Base-by-base conservation (phyloP, 2,329 filamentous ascomycete species). In the Fusarium dlaminii region DNA sequence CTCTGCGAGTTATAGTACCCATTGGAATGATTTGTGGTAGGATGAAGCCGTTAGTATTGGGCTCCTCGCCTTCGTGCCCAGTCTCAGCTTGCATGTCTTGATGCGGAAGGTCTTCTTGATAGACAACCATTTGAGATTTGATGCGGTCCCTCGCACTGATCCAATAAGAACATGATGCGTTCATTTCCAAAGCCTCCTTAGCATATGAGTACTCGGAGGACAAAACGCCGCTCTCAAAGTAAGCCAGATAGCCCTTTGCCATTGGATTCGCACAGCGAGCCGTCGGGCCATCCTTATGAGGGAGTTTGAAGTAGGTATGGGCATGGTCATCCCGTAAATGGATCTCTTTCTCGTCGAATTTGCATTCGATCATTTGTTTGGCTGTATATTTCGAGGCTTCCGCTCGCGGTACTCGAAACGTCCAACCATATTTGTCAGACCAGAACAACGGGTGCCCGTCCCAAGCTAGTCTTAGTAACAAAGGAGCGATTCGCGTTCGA, bases 121-220 rank as follows among this genome's bases (percentile, higher is more conserved):
- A 98, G 3, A 99, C 93, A 5, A 97, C 95, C 88, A 98, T 94
- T 79, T 99, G 96, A n/a, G 92, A 93, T 87, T 86, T 96, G 82
- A 99, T 99, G 56, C 96, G 88, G 79, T 98, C 94, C 70, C 96
- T 90, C 22, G 96, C 95, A 78, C 94, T 98, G 77, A 99, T 98
- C 96, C 97, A 99, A 83, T 99, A 99, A 2, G 96, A 98, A 81
- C 97, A 99, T 0, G 95, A 98, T 1, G 96, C 95, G 77, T 99
- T 99, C 96, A 99, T 99, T 77, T 98, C 93, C 48, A 99, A 85
- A 0, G 97, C 96, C 81, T 98, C 95, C 79, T 97, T 98, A 0
- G 96, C 96, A 78, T 98, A 96, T 0, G 91, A 81, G 78, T 93
- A 98, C 81, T 98, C 93, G 0, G 96, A 98, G 1, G 94, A 94